phyloP scores from a whole-genome alignment of 495 filamentous ascomycete genomes.

The Jackrogersella minutella region DNA sequence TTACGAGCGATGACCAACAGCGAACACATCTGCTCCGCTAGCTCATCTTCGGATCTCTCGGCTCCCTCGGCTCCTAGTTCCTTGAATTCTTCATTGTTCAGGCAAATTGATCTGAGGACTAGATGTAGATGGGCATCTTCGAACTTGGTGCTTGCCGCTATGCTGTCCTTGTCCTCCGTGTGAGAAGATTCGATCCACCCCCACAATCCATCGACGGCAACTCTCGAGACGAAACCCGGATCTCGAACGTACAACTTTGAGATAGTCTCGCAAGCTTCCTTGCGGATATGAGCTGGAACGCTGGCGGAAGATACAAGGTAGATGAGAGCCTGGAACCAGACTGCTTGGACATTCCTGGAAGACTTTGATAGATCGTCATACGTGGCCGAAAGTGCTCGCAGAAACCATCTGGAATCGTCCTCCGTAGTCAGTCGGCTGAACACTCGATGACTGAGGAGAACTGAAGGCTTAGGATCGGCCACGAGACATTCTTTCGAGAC shows the following conservation, averaged over 20 bases:
- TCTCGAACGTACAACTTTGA: constrained; percentile 64
- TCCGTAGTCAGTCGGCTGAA: constrained; percentile 77
- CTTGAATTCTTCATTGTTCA: constrained; percentile 52
- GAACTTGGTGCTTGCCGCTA: constrained; percentile 72
- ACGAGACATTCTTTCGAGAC: constrained; percentile 69
- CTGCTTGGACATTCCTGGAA: constrained; percentile 48
- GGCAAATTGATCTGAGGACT: constrained; percentile 76
- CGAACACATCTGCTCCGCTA: constrained; percentile 72
- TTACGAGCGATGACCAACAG: constrained; percentile 80
- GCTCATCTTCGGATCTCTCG: constrained; percentile 48
- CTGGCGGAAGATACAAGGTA: constrained; percentile 72
- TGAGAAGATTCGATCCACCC: constrained; percentile 75
- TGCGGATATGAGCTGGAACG: constrained; percentile 65
- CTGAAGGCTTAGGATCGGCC: constrained; percentile 77
- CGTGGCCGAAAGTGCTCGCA: constrained; percentile 71
- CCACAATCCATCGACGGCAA: constrained; percentile 80
- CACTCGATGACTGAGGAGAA: constrained; percentile 81
- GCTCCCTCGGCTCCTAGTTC: constrained; percentile 48
- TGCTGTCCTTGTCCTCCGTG: constrained; percentile 76
- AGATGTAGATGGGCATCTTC: constrained; percentile 66
- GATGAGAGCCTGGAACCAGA: constrained; percentile 84
- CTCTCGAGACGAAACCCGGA: constrained; percentile 61
- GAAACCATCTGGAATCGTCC: constrained; percentile 79
- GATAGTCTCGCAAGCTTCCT: constrained; percentile 65
- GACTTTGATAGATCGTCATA: constrained; percentile 51